Percentiles rank a stretch among this genome's conserved stretches.
Evolutionary conservation across 164 flowering plant species (phyloP).

Genomic region (Vitis amurensis): DNA sequence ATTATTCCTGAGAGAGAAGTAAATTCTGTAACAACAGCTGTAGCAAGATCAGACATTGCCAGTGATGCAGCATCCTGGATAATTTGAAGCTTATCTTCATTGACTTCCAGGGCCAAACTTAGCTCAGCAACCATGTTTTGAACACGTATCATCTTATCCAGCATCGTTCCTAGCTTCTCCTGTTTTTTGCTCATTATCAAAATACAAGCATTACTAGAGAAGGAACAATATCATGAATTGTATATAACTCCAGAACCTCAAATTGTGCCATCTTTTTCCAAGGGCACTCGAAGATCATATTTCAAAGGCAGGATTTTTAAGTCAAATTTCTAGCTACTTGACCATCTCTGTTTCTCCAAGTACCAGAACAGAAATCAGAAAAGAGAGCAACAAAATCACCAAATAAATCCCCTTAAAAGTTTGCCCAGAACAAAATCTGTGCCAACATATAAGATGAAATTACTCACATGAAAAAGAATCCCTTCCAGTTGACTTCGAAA

Average conservation of each 20-base stretch:
- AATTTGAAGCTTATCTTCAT: constrained; percentile 35
- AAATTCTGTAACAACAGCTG: constrained; percentile 90
- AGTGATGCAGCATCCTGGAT: constrained; percentile 78
- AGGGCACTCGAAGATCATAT: no score
- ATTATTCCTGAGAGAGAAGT: constrained; percentile 92
- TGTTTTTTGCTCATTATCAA: constrained; percentile 24
- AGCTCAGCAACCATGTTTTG: constrained; percentile 51
- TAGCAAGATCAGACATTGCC: constrained; percentile 94
- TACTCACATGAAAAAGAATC: constrained; percentile 90
- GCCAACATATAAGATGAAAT: not conserved
- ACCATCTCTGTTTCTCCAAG: not conserved
- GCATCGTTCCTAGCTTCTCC: constrained; percentile 95
- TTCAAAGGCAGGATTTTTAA: no score
- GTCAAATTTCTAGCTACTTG: no score
- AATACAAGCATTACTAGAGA: not conserved
- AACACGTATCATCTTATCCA: constrained; percentile 81
- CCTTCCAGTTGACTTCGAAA: constrained; percentile 74
- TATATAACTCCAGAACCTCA: no score
- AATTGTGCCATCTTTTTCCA: no score
- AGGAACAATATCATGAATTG: not conserved
- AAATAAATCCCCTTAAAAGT: no score
- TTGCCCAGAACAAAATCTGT: no score
- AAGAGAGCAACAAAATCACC: not conserved
- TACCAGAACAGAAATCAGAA: not conserved
- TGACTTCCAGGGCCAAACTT: constrained; percentile 50